Conservation (phyloP, 345 rosid genomes). For the Hevea brasiliensis region DNA sequence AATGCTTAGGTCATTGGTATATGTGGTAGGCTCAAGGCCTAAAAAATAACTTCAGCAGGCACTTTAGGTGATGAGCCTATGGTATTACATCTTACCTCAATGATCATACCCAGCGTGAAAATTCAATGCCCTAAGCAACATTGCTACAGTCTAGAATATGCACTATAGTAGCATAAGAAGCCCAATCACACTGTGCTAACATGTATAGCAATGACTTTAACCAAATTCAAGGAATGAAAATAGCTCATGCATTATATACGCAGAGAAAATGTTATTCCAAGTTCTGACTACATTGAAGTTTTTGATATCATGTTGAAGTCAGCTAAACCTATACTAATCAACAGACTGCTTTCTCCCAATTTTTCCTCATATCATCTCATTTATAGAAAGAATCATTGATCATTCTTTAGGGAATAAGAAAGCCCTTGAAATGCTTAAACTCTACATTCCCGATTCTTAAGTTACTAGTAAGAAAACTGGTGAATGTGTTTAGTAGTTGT, state of each 20-base stretch:
- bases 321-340: background rate
- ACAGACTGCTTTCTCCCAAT: background rate
- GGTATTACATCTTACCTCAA: background rate
- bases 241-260: background rate
- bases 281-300: background rate
- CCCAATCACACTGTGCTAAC: background rate
- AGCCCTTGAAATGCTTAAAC: background rate
- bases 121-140: background rate
- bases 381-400: background rate
- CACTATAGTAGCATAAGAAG: background rate
- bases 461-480: background rate
- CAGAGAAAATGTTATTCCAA: background rate
- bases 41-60: background rate
- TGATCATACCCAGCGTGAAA: background rate
- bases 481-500: background rate
- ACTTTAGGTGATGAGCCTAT: background rate
- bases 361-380: background rate
- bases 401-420: background rate
- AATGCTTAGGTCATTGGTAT: background rate
- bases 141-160: background rate
- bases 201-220: background rate
- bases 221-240: background rate
- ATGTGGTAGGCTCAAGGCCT: background rate
- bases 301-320: background rate
- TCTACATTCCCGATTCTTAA: background rate